Evolutionary conservation across 2,329 filamentous ascomycete species (phyloP).

Genomic region (Alternaria triticimaculans): DNA sequence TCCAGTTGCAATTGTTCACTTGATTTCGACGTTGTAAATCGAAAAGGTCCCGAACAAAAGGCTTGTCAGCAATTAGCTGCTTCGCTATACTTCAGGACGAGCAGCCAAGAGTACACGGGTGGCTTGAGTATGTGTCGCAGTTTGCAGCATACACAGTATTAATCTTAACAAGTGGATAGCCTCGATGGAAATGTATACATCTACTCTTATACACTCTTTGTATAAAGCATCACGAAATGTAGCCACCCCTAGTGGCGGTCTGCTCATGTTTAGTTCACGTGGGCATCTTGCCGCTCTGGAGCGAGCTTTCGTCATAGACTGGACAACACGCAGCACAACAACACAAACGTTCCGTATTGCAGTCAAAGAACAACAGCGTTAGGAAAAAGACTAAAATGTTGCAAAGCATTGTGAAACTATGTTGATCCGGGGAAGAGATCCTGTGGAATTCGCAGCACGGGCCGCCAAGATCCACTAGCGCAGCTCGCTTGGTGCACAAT

Average conservation of each 20-base stretch:
- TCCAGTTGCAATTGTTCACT: background rate
- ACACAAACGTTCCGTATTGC: background rate
- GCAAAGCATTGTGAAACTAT: background rate
- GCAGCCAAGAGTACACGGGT: background rate
- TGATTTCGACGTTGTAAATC: background rate
- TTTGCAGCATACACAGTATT: background rate
- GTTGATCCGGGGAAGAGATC: background rate
- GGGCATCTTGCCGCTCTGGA: background rate
- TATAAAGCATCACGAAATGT: background rate
- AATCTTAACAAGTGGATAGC: background rate
- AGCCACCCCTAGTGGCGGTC: background rate
- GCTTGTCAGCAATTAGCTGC: background rate
- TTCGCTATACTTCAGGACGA: background rate
- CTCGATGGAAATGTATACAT: background rate
- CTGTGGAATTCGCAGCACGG: background rate
- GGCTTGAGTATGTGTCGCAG: background rate
- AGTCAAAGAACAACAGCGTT: background rate
- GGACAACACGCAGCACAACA: background rate
- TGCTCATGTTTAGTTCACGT: conserved; percentile 3
- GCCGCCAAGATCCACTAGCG: conserved; percentile 1
- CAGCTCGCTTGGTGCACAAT: background rate
- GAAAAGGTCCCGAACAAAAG: too few species aligned
- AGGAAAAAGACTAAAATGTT: background rate
- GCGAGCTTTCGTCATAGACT: conserved; percentile 1
- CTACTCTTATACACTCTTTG: background rate